Evolutionary conservation across 768 basidiomycete species (phyloP).

Genomic region (Tubosaeta sp.): DNA sequence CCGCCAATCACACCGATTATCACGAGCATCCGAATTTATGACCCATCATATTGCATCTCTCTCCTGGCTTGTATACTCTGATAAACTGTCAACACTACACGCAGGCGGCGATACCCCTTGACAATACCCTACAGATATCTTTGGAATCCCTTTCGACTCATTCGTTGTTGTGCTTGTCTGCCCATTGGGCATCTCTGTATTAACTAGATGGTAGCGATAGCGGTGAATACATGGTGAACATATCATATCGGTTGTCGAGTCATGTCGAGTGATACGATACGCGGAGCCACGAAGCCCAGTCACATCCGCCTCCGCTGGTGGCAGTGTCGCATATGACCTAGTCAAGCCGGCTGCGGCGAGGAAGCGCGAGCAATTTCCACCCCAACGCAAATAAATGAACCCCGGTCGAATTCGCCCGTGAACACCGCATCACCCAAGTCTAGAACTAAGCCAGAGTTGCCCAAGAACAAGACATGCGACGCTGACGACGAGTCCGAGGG

Average conservation of each 20-base stretch:
- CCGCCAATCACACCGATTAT: constrained; percentile 1
- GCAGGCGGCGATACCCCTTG: constrained; percentile 1
- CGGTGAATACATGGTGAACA: not conserved
- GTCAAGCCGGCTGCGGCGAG: not conserved
- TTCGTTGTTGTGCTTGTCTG: not conserved
- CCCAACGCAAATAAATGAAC: not conserved
- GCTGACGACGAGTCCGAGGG: too few species aligned
- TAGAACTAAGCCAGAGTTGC: too few species aligned
- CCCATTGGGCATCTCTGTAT: constrained; percentile 6
- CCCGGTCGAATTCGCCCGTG: not conserved
- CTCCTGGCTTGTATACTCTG: not conserved
- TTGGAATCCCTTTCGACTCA: constrained; percentile 10
- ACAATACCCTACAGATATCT: not conserved
- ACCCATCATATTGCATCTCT: constrained; percentile 8
- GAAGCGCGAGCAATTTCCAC: not conserved
- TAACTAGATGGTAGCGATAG: constrained; percentile 2
- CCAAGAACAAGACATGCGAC: too few species aligned
- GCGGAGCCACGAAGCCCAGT: not conserved
- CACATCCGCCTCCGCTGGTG: not conserved
- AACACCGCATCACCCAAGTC: not conserved
- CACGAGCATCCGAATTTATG: constrained; percentile 4
- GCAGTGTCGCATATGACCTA: constrained; percentile 10
- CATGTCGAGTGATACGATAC: not conserved
- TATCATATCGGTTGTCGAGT: not conserved
- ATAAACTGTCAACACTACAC: constrained; percentile 2